Evolutionary conservation across 148 eudicot genomes (phyloP).

Genomic region (Linanthus parryae): DNA sequence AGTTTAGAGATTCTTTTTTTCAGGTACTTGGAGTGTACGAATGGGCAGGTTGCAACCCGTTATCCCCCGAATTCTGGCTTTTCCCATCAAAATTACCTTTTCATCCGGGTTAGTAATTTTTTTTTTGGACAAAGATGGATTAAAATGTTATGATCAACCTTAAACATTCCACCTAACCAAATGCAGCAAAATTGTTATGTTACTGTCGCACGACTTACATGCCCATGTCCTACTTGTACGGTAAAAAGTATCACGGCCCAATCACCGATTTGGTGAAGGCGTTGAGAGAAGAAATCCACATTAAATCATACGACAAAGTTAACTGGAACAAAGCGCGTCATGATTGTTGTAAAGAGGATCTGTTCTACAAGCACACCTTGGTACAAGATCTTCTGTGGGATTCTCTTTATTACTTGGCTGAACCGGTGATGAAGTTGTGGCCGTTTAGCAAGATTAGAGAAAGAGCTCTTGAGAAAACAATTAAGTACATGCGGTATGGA

Average conservation of each 20-base stretch:
- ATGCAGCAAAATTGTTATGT: constrained; percentile 3
- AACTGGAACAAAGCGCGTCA: constrained; percentile 1
- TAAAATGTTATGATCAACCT: too few species aligned
- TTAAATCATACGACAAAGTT: background rate
- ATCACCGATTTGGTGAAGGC: background rate
- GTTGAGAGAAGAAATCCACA: constrained; percentile 1
- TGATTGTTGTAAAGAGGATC: background rate
- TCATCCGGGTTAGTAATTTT: too few species aligned
- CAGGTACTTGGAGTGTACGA: too few species aligned
- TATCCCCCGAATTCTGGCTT: too few species aligned
- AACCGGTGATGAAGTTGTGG: background rate
- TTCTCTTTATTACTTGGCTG: background rate
- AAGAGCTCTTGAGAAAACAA: background rate
- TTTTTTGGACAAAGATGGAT: too few species aligned
- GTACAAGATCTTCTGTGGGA: constrained; percentile 5
- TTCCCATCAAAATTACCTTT: too few species aligned
- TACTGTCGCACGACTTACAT: constrained; percentile 4
- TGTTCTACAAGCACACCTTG: background rate
- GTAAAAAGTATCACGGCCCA: background rate
- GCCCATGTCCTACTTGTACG: constrained; percentile 3
- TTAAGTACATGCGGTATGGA: background rate
- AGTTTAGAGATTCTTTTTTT: too few species aligned
- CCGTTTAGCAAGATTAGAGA: constrained; percentile 2
- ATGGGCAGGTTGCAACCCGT: too few species aligned
- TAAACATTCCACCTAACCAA: background rate